Conservation (phyloP, 2,329 filamentous ascomycete species). For the Diaporthe vexans region DNA sequence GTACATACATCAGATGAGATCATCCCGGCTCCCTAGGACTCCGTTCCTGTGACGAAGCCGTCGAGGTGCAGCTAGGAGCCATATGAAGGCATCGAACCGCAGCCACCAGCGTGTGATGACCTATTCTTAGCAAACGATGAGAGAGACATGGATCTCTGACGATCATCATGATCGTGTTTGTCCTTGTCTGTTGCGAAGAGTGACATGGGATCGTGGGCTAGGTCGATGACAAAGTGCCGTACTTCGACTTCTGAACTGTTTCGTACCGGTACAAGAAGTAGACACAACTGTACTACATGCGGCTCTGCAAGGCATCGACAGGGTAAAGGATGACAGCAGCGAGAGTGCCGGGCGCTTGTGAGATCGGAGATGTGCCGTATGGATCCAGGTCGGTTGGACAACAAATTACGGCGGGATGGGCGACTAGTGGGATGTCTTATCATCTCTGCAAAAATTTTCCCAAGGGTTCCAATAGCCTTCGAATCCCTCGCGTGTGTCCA, state of each 20-base stretch:
- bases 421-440: not conserved
- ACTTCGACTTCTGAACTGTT: not conserved
- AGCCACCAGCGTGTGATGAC: not conserved
- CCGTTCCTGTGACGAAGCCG: not conserved
- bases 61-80: not conserved
- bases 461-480: constrained; percentile 17
- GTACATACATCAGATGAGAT: not conserved
- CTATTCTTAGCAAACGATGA: not conserved
- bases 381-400: constrained; percentile 7
- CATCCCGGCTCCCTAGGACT: not conserved
- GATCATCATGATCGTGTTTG: not conserved
- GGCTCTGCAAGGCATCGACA: constrained; percentile 1
- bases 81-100: not conserved
- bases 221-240: not conserved
- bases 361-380: not conserved
- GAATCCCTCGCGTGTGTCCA: not conserved
- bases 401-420: constrained; percentile 2
- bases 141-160: not conserved
- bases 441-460: not conserved
- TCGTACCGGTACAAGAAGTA: constrained; percentile 35
- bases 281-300: not conserved
- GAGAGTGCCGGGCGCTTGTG: constrained; percentile 32
- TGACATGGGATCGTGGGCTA: not conserved
- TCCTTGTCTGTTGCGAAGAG: constrained; percentile 2
- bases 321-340: not conserved